Conservation (phyloP, 2,329 filamentous ascomycete species). For the Purpureocillium takamizusanense region DNA sequence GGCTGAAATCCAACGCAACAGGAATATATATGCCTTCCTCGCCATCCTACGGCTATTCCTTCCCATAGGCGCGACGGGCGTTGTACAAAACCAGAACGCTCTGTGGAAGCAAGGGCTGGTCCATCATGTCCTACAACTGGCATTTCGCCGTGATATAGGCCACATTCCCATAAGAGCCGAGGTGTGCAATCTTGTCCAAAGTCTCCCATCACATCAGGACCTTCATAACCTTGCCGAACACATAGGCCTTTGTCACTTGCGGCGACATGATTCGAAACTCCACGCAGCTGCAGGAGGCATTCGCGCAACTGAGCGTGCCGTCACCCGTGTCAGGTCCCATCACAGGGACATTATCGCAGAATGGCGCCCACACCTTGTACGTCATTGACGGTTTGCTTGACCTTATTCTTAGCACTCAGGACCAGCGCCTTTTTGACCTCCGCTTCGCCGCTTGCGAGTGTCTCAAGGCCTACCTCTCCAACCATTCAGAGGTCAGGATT, state of each 20-base stretch:
- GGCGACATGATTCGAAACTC: slow-evolving; percentile 85
- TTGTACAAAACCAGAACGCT: slow-evolving; percentile 71
- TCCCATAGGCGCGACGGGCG: slow-evolving; percentile 68
- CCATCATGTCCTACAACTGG: slow-evolving; percentile 70
- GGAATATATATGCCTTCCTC: slow-evolving; percentile 85
- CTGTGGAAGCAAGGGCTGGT: slow-evolving; percentile 80
- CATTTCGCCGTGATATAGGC: slow-evolving; percentile 60
- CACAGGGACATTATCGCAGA: slow-evolving; percentile 30
- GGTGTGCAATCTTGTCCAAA: slow-evolving; percentile 32
- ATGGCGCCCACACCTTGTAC: slow-evolving; percentile 58
- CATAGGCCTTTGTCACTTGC: slow-evolving; percentile 69
- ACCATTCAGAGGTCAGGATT: slow-evolving; percentile 69
- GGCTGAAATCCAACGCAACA: slow-evolving; percentile 70
- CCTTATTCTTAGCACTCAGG: slow-evolving; percentile 61
- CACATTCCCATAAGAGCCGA: slow-evolving; percentile 75
- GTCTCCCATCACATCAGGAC: background rate
- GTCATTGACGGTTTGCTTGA: slow-evolving; percentile 92
- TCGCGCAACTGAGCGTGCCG: slow-evolving; percentile 76
- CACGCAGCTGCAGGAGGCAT: slow-evolving; percentile 70
- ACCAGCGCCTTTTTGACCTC: slow-evolving; percentile 63
- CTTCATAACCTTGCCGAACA: slow-evolving; percentile 6
- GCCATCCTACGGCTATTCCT: slow-evolving; percentile 83
- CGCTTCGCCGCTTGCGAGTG: slow-evolving; percentile 82
- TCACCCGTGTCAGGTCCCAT: slow-evolving; percentile 38
- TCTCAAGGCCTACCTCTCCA: slow-evolving; percentile 83